These are phyloP conservation scores for Pseudonitzschia multiseries DNA, from an alignment of 108 stramenopile species.

Conservation along the genomic window DNA sequence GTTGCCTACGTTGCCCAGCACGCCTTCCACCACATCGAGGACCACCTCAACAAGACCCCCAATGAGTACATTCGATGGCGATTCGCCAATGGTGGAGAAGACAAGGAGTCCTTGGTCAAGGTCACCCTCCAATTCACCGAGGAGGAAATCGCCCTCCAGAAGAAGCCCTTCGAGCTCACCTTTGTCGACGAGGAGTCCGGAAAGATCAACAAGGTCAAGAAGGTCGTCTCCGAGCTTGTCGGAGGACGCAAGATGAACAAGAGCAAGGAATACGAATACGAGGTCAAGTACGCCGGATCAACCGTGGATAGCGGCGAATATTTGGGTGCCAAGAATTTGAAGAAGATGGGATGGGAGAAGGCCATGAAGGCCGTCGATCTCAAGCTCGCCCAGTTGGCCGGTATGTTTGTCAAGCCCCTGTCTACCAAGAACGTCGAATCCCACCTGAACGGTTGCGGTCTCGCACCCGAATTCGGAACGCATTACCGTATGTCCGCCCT, in stretches of 20 bases:
- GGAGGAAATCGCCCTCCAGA: slow-evolving; percentile 91
- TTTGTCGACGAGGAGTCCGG: slow-evolving; percentile 95
- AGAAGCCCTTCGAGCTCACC: slow-evolving; percentile 91
- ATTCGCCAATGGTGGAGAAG: slow-evolving; percentile 98
- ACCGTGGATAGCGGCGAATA: slow-evolving; percentile 87
- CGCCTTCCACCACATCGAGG: slow-evolving; percentile 99
- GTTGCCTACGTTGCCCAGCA: slow-evolving; percentile 99
- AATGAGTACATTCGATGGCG: slow-evolving; percentile 99
- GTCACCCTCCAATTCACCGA: slow-evolving; percentile 96
- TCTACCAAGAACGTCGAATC: slow-evolving; percentile 97
- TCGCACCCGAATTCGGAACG: slow-evolving; percentile 96
- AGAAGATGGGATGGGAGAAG: slow-evolving; percentile 99
- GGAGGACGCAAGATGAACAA: slow-evolving; percentile 96
- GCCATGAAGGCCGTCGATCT: slow-evolving; percentile 98
- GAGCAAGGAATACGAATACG: slow-evolving; percentile 97
- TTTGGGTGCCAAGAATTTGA: slow-evolving; percentile 88
- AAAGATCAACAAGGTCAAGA: slow-evolving; percentile 94
- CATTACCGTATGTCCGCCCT: slow-evolving; percentile 99
- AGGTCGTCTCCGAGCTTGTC: slow-evolving; percentile 94
- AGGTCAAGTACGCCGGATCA: slow-evolving; percentile 90
- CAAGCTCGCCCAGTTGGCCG: slow-evolving; percentile 95
- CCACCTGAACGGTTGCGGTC: slow-evolving; percentile 97
- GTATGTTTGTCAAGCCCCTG: slow-evolving; percentile 90
- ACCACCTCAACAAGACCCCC: slow-evolving; percentile 95
- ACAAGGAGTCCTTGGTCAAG: slow-evolving; percentile 97